Percentiles rank a stretch among this genome's conserved stretches.
Evolutionary conservation across 805 yeast species (phyloP).

Genomic region (Isabelozyma pseudorhagii): DNA sequence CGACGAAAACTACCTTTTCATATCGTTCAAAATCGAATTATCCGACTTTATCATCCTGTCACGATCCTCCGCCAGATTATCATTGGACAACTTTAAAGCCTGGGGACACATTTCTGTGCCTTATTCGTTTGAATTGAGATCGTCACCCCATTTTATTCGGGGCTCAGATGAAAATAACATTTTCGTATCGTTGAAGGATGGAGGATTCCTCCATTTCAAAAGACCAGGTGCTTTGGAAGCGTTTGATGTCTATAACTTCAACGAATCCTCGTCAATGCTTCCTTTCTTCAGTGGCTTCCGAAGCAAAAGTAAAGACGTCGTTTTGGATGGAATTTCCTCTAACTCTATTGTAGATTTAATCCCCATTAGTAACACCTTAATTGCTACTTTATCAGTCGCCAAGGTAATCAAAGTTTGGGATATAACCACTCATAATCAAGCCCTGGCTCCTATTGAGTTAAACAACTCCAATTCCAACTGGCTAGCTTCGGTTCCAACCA

Average conservation of each 20-base stretch:
- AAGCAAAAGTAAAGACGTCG: constrained; percentile 12
- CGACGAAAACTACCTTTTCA: constrained; percentile 48
- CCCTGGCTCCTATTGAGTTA: constrained; percentile 12
- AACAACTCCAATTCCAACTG: constrained; percentile 10
- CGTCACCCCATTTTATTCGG: constrained; percentile 24
- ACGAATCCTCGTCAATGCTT: constrained; percentile 40
- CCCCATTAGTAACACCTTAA: constrained; percentile 29
- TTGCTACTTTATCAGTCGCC: constrained; percentile 54
- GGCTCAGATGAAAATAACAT: constrained; percentile 44
- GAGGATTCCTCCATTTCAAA: constrained; percentile 63
- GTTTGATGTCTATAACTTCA: constrained; percentile 48
- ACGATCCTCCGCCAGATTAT: constrained; percentile 12
- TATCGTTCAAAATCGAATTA: constrained; percentile 45
- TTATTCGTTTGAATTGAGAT: constrained; percentile 48
- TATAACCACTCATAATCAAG: constrained; percentile 30
- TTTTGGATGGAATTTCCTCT: constrained; percentile 33
- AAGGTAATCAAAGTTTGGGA: constrained; percentile 62
- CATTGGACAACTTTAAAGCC: constrained; percentile 32
- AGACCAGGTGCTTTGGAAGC: constrained; percentile 36
- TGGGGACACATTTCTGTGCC: constrained; percentile 75
- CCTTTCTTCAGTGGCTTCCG: constrained; percentile 24
- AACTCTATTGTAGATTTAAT: constrained; percentile 44
- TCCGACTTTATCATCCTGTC: constrained; percentile 37
- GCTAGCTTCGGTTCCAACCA: constrained; percentile 28
- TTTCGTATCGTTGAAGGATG: constrained; percentile 68